These are phyloP conservation scores for Termitomyces sp. DNA, from an alignment of 768 basidiomycete genomes.

Conservation along the genomic window DNA sequence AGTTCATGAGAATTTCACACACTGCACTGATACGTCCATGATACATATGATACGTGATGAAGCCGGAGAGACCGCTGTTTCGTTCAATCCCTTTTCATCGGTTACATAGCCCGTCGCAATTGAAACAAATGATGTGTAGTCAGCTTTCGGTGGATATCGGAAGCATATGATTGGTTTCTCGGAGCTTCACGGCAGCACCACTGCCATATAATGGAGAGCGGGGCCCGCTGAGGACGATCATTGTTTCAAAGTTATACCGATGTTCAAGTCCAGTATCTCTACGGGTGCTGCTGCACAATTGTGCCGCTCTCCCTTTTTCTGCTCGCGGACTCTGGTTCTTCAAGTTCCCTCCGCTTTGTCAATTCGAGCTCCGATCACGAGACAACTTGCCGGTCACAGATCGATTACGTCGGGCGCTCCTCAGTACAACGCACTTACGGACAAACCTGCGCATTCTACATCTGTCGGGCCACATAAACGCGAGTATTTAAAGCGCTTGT, in stretches of 20 bases:
- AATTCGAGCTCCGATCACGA: background rate
- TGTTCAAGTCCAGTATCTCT: conserved; percentile 11
- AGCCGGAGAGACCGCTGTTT: background rate
- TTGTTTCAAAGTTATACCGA: background rate
- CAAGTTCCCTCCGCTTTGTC: background rate
- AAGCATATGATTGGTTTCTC: conserved; percentile 1
- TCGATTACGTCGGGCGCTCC: conserved; percentile 10
- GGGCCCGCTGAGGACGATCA: background rate
- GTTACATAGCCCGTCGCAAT: background rate
- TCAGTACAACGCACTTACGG: conserved; percentile 12
- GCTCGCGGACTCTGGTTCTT: conserved; percentile 5
- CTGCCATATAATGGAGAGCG: conserved; percentile 10
- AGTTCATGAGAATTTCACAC: background rate
- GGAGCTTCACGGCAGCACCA: conserved; percentile 11
- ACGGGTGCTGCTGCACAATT: conserved; percentile 7
- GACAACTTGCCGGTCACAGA: conserved; percentile 3
- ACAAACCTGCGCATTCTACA: conserved; percentile 13
- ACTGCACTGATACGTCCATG: background rate
- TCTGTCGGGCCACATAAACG: conserved; percentile 17
- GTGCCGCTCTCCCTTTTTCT: conserved; percentile 6
- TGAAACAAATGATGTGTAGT: background rate
- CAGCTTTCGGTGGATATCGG: conserved; percentile 11
- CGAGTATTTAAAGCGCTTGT: conserved; percentile 3
- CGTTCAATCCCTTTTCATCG: background rate
- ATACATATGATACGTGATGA: background rate